Percentiles rank a stretch among this genome's conserved stretches.
Evolutionary conservation across 768 basidiomycete species (phyloP).

Genomic region (Hygrophorus pudorinus): DNA sequence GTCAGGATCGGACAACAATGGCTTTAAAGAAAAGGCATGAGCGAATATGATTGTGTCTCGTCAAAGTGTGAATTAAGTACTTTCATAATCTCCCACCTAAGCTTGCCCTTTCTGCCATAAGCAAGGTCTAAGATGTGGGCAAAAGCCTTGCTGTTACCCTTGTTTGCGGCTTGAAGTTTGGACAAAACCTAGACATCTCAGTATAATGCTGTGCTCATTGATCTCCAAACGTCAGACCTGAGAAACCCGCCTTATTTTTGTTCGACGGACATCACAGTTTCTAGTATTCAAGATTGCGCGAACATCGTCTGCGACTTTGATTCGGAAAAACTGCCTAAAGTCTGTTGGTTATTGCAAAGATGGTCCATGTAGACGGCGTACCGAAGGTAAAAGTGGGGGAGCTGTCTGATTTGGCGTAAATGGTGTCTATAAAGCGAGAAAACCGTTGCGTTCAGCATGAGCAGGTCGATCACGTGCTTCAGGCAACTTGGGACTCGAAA

Average conservation of each 20-base stretch:
- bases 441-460: slow-evolving; percentile 10
- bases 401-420: slow-evolving; percentile 28
- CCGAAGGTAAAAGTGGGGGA: slow-evolving; percentile 37
- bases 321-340: slow-evolving; percentile 53
- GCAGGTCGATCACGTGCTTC: not conserved
- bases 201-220: too few relatives aligned
- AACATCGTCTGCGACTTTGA: slow-evolving; percentile 50
- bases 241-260: slow-evolving; percentile 38
- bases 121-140: slow-evolving; percentile 53
- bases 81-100: slow-evolving; percentile 59
- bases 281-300: slow-evolving; percentile 32
- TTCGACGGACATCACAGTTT: slow-evolving; percentile 18
- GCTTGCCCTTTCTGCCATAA: slow-evolving; percentile 66
- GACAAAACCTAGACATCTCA: slow-evolving; percentile 35
- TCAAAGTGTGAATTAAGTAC: slow-evolving; percentile 26
- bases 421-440: slow-evolving; percentile 31
- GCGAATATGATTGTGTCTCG: not conserved
- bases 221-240: slow-evolving; percentile 28
- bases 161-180: slow-evolving; percentile 44
- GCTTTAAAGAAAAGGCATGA: slow-evolving; percentile 28
- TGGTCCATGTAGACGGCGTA: slow-evolving; percentile 11
- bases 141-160: slow-evolving; percentile 39
- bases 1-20: slow-evolving; percentile 40
- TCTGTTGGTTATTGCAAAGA: slow-evolving; percentile 3
- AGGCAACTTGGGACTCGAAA: not conserved